Evolutionary conservation across 768 basidiomycete genomes (phyloP), one percentile per base, ranked within the genome.

Genomic region (Favolaschia claudopus): DNA sequence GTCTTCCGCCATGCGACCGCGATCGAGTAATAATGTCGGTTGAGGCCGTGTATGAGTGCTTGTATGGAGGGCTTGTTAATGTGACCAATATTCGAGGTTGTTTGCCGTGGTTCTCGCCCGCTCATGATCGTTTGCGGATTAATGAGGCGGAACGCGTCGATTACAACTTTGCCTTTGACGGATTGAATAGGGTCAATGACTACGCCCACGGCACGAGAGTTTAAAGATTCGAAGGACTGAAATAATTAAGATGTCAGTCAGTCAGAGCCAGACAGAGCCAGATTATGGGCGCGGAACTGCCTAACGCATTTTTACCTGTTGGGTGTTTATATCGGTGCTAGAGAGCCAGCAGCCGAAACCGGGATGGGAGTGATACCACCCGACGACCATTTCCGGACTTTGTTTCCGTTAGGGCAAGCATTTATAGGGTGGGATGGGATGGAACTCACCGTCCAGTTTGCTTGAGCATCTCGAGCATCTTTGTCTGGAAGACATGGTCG

Each of bases 351-450:
- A 99, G 5, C 97, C 97, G 76, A 99, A 99, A 33, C 97, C 97
- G 53, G 97, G 97, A 81, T 99, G 97, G 34, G 97, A 99, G 76
- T 99, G 97, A 71, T 99, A 99, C 97, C 97, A 99, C 4, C 97
- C 97, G 1, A 99, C 97, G 6, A 99, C 97, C 88, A 91, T 93
- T 80, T 99, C 97, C 29, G 96, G 93, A 67, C 96, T 89, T 57
- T 15, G 28, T 7, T 44, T 49, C 45, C 31, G 25, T 64, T 42
- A 55, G 31, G 37, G 45, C 40, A 66, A 45, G 44, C 43, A 48
- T 54, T 38, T 48, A 52, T 29, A 66, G 63, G 62, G 39, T 44
- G 46, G 25, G 47, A 60, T 56, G 44, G 42, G n/a, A n/a, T n/a
- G n/a, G 61, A 38, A 74, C 89, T 70, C 66, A 94, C 95, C 96